Base-by-base conservation (phyloP, 2,329 filamentous ascomycete species). In the Colletotrichum sp. region DNA sequence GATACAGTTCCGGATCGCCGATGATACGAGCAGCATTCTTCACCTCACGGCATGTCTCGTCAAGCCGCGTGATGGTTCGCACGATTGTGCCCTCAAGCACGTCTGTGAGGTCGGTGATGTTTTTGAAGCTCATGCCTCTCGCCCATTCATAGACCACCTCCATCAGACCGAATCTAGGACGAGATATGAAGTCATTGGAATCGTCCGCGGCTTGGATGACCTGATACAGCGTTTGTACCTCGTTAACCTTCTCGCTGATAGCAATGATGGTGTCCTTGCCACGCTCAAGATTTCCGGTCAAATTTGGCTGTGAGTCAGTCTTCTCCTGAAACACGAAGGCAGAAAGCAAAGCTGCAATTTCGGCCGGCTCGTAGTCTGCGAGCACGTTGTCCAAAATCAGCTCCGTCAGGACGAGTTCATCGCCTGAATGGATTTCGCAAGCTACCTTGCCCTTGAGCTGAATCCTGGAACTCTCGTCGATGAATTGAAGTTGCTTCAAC, bases 121-220 rank as follows among this genome's bases (percentile, higher is more conserved):
- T 96, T 86, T 98, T 98, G 89, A 99, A 99, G 68, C 95, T 96
- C 95, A 99, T 99, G 30, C 97, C 97, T 66, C 95, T 90, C 12
- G 97, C 97, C 97, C 97, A 99, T 85, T 99, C 97, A 83, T 99
- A 98, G 39, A 99, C 98, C 0, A 99, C 97, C 85, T 99, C 97
- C 83, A 98, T 96, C 72, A 99, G 90, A 2, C 96, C 97, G 83
- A 99, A 99, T 12, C 96, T 91, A 3, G 96, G 95, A 71, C 93
- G 91, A 75, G 93, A 95, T 43, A 95, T 94, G 82, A 98, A 98
- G 84, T 99, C 96, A 81, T 98, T 98, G 74, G 93, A 94, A 82
- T 98, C 96, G 71, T 99, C 96, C 2, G 94, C 91, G 1, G 95
- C 95, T 74, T 98, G 92, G 74, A 99, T 96, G 34, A 99, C 96